Conservation (phyloP, 2,329 filamentous ascomycete species). For the Penicillium fuscoglaucum region DNA sequence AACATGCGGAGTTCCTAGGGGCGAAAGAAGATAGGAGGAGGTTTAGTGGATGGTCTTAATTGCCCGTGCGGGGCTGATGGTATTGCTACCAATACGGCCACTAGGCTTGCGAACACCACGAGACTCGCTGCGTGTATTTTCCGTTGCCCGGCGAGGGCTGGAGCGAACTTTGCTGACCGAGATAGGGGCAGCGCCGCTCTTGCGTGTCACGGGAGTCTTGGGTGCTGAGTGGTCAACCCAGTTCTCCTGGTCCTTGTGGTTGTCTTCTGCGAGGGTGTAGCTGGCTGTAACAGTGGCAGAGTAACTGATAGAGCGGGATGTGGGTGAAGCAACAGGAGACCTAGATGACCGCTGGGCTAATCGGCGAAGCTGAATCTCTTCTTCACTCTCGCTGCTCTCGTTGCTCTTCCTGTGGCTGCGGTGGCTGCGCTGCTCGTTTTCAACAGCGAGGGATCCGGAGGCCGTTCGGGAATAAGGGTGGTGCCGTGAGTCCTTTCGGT, state of each 20-base stretch:
- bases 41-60: conserved; percentile 25
- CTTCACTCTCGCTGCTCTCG: conserved; percentile 68
- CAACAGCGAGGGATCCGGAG: conserved; percentile 45
- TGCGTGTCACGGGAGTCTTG: conserved; percentile 58
- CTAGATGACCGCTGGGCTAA: conserved; percentile 65
- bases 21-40: conserved; percentile 1
- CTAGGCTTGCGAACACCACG: conserved; percentile 49
- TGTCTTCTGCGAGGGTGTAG: conserved; percentile 63
- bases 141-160: conserved; percentile 49
- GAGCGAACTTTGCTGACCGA: conserved; percentile 64
- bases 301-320: conserved; percentile 71
- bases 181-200: conserved; percentile 54
- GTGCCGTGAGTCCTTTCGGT: conserved; percentile 70
- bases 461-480: conserved; percentile 67
- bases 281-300: conserved; percentile 71
- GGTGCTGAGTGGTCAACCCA: conserved; percentile 48
- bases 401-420: conserved; percentile 58
- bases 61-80: conserved; percentile 34
- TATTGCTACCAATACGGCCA: conserved; percentile 47
- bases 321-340: conserved; percentile 63
- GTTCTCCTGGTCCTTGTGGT: conserved; percentile 68
- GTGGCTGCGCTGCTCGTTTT: conserved; percentile 50
- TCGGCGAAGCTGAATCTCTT: conserved; percentile 78
- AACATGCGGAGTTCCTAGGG: conserved; percentile 11
- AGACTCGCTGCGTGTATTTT: conserved; percentile 38